Evolutionary conservation across 2,329 filamentous ascomycete genomes (phyloP).

Genomic region (Cercospora citrullina): DNA sequence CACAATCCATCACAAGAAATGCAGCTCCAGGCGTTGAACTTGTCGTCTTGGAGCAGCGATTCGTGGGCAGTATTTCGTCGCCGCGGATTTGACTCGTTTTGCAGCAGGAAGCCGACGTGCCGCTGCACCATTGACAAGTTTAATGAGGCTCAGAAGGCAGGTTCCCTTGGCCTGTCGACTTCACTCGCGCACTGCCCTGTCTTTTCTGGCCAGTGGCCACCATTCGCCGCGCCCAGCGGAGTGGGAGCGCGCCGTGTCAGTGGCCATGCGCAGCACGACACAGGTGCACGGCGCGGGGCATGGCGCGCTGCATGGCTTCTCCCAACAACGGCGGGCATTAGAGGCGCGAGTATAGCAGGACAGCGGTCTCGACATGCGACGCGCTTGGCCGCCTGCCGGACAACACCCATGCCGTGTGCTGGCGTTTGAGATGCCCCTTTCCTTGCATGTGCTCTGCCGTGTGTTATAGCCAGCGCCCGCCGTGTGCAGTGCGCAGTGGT

Average conservation of each 20-base stretch:
- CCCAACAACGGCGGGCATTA: background rate
- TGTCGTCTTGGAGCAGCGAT: background rate
- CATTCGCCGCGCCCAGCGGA: background rate
- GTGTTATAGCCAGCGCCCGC: background rate
- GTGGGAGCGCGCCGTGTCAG: background rate
- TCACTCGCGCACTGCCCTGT: background rate
- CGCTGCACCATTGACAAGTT: background rate
- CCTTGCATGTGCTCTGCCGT: conserved; percentile 11
- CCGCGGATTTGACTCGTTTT: background rate
- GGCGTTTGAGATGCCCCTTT: conserved; percentile 12
- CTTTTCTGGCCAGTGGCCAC: background rate
- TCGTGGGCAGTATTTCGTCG: background rate
- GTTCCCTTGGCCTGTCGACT: background rate
- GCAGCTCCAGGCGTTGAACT: background rate
- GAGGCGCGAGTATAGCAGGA: background rate
- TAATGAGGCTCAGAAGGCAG: background rate
- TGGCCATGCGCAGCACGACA: background rate
- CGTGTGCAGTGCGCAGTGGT: background rate
- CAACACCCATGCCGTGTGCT: conserved; percentile 9
- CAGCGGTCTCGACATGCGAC: background rate
- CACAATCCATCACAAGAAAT: background rate
- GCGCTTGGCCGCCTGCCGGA: background rate
- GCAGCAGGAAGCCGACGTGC: background rate
- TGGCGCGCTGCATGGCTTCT: background rate
- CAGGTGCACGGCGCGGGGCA: background rate